These are phyloP conservation scores for Tolypocladium nubicola DNA, from an alignment of 2,329 filamentous ascomycete genomes.

Conservation along the genomic window DNA sequence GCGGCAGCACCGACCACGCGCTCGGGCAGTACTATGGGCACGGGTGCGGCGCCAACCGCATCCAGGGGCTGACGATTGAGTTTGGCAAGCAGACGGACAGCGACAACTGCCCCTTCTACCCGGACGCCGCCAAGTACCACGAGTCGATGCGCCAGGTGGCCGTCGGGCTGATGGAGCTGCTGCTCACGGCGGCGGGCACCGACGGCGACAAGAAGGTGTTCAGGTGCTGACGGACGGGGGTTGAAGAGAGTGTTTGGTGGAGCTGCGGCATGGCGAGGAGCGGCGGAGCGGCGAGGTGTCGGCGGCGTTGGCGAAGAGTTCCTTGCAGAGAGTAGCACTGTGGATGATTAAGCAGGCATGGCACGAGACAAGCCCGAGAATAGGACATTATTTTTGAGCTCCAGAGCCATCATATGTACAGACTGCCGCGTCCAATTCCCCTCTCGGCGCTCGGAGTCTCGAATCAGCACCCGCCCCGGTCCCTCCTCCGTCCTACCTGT, in stretches of 20 bases:
- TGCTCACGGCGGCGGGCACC: conserved; percentile 17
- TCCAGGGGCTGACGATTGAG: conserved; percentile 35
- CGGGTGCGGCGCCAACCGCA: conserved; percentile 20
- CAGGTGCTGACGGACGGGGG: neutral
- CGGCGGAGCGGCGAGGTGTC: neutral
- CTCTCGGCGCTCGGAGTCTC: neutral
- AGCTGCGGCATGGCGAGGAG: too few relatives aligned
- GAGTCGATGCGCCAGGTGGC: conserved; percentile 32
- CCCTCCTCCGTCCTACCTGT: neutral
- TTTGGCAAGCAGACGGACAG: conserved; percentile 24
- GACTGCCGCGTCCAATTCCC: neutral
- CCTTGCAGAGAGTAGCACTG: neutral
- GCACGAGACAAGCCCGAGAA: neutral
- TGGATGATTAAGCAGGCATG: neutral
- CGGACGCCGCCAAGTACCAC: conserved; percentile 29
- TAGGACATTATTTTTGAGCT: neutral
- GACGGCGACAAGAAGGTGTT: conserved; percentile 1
- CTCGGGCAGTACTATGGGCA: conserved; percentile 30
- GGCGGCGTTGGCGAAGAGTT: neutral
- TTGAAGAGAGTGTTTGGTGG: neutral
- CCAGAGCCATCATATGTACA: neutral
- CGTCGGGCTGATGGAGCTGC: conserved; percentile 37
- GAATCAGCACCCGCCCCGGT: neutral
- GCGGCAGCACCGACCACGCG: conserved; percentile 35
- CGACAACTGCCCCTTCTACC: conserved; percentile 31